Percentiles rank a stretch among this genome's conserved stretches.
Conservation (phyloP, 345 rosid species). For the Salix dunnii region DNA sequence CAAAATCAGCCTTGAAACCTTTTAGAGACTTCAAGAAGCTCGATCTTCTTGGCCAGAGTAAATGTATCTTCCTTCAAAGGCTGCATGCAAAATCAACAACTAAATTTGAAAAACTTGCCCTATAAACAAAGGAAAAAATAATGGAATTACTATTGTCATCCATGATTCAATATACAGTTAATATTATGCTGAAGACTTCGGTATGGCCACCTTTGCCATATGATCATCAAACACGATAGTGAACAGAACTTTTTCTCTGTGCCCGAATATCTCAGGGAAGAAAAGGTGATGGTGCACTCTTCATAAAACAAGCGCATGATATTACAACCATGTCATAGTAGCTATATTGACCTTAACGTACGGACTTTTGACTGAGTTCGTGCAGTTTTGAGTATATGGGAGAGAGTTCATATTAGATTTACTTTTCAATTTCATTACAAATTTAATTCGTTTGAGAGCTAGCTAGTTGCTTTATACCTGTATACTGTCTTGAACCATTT, state of each 20-base stretch:
- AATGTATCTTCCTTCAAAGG: constrained; percentile 38
- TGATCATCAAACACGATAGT: background rate
- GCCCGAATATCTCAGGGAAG: background rate
- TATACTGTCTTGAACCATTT: constrained; percentile 26
- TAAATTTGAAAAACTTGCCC: background rate
- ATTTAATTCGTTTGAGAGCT: background rate
- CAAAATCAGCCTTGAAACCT: constrained; percentile 32
- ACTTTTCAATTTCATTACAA: background rate
- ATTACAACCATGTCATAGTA: background rate
- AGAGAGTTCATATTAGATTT: background rate
- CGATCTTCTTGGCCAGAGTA: constrained; percentile 61
- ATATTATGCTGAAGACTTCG: background rate
- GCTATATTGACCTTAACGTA: background rate
- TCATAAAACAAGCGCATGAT: background rate
- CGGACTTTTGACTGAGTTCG: background rate
- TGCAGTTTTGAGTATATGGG: background rate
- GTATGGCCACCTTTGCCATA: background rate
- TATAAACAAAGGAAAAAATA: background rate
- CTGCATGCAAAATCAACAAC: constrained; percentile 28
- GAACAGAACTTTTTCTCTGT: background rate
- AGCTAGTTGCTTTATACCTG: constrained; percentile 38
- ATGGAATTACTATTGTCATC: background rate
- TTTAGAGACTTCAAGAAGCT: constrained; percentile 58
- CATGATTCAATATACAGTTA: background rate
- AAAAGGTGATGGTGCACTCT: background rate